Percentiles rank a stretch among this genome's conserved stretches.
Conservation (phyloP, 805 yeast species). For the Saccharomycopsis sp. region DNA sequence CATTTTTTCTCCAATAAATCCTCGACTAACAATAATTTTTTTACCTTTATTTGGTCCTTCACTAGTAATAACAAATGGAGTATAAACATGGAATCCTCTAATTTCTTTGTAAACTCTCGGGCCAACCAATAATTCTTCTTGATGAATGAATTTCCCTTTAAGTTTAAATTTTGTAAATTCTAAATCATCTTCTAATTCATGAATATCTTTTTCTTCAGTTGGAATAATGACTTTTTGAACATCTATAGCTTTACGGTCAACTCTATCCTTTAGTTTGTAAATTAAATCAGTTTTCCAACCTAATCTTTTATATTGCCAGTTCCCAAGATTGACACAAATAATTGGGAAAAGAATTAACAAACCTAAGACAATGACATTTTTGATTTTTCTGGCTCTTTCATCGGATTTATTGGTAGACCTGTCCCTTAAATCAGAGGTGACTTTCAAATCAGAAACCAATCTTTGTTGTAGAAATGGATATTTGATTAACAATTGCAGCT, state of each 20-base stretch:
- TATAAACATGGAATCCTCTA: constrained; percentile 69
- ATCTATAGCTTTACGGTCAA: constrained; percentile 62
- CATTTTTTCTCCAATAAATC: constrained; percentile 77
- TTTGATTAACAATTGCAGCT: too few relatives aligned
- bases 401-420: constrained; percentile 2
- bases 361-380: constrained; percentile 18
- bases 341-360: constrained; percentile 67
- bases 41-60: constrained; percentile 63
- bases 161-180: constrained; percentile 75
- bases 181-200: constrained; percentile 35
- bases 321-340: constrained; percentile 73
- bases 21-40: constrained; percentile 76
- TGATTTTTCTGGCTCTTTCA: constrained; percentile 5
- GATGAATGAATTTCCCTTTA: constrained; percentile 72
- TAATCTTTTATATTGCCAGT: constrained; percentile 85
- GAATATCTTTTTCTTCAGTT: constrained; percentile 36
- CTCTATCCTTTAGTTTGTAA: constrained; percentile 70
- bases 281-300: constrained; percentile 83
- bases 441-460: too few relatives aligned
- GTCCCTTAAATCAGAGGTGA: too few relatives aligned
- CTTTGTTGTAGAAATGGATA: too few relatives aligned
- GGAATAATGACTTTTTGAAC: constrained; percentile 61
- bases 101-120: constrained; percentile 68
- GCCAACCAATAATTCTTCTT: constrained; percentile 84
- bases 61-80: constrained; percentile 45